A percentile compares a stretch with the other conserved stretches of the same genome.
Conservation (phyloP, 1,284 basidiomycete species). For the Tylopilus sp. region DNA sequence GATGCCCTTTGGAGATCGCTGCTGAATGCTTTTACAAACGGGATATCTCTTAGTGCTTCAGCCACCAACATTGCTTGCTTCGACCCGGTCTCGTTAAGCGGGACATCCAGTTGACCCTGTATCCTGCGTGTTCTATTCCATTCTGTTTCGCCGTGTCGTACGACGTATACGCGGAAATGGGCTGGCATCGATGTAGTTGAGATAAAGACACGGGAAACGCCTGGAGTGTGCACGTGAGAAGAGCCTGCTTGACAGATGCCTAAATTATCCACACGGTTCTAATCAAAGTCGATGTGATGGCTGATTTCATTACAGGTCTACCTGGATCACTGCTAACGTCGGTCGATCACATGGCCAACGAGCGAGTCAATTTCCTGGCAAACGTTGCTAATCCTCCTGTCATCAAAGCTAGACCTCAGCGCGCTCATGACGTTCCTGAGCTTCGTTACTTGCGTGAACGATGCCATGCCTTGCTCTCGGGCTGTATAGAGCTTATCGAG, state of each 20-base stretch:
- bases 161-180: constrained; percentile 50
- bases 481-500: constrained; percentile 45
- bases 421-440: constrained; percentile 40
- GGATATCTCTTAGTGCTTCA: constrained; percentile 45
- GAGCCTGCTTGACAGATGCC: not conserved
- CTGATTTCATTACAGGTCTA: not conserved
- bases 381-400: constrained; percentile 53
- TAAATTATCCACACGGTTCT: too few relatives aligned
- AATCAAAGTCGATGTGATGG: not conserved
- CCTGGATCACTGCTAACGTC: not conserved
- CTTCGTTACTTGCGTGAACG: constrained; percentile 37
- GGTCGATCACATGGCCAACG: constrained; percentile 23
- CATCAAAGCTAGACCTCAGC: constrained; percentile 46
- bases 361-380: constrained; percentile 42
- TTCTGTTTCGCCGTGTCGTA: constrained; percentile 73
- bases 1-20: constrained; percentile 63
- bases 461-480: constrained; percentile 35
- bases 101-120: constrained; percentile 67
- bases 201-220: not conserved
- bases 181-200: constrained; percentile 18
- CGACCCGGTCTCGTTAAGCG: constrained; percentile 54
- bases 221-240: not conserved
- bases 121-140: constrained; percentile 57
- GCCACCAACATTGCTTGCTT: constrained; percentile 54
- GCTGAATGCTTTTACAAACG: constrained; percentile 52